Evolutionary conservation across 2,329 filamentous ascomycete genomes (phyloP), one percentile per base, ranked within the genome.

Genomic region (Drechslerella coelobrocha): DNA sequence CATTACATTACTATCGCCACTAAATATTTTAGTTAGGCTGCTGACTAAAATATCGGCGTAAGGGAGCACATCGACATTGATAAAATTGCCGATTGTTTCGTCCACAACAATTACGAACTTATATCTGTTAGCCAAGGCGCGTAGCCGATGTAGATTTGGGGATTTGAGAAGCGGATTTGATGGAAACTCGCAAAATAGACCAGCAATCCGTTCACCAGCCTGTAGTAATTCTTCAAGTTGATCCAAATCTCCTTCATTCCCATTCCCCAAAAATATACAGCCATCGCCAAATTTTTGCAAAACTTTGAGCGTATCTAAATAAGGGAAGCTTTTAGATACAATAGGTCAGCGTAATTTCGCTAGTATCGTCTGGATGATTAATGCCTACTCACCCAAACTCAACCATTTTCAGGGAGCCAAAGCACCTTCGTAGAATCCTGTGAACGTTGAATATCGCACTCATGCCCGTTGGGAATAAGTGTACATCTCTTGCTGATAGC

Each of bases 1-100:
- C 93, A 97, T 97, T 74, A 99, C 94, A 78, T 99, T 97, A 78
- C 91, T 94, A 79, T 97, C 94, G 54, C 94, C 94, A 61, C 91
- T 96, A 81, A 99, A 99, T 59, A 97, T 89, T 79, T 99, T 99
- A 52, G 94, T 97, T 68, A 99, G 82, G 78, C 91, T 96, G 82
- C 91, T 96, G 62, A 96, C 93, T 3, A 97, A 90, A 14, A 97
- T 84, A 79, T 99, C 94, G 68, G 91, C 90, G 77, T 88, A 89
- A 1, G 89, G 91, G 3, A 99, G 84, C 2, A 99, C 91, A 77
- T 97, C 91, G 75, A 97, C 88, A 78, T 99, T 99, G 77, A 95
- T 87, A 78, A 97, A 96, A 62, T 94, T 99, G 75, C 93, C 93
- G 69, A 99, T 91, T 0, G 94, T 97, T 79, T 99, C 94, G 79